Base-by-base conservation (phyloP, 306 rosid species). In the Acacia acuminata region DNA sequence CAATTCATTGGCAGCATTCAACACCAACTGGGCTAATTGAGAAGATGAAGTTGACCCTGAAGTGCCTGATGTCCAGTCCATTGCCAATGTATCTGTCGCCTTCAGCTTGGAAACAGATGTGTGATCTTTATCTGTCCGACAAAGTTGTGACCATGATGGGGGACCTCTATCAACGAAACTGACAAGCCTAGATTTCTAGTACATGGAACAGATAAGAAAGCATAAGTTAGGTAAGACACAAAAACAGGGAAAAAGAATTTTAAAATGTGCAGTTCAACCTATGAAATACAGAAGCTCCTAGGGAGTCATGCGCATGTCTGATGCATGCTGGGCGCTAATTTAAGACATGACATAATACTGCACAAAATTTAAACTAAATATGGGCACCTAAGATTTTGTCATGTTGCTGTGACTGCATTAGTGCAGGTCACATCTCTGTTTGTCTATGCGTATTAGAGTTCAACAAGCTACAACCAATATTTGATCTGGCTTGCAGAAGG, bases 151-250 rank as follows among this genome's bases (percentile, higher is more conserved):
- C 98, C 99, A 94, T 78, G 97, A 92, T 25, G 79, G 86, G 42
- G 94, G 90, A 75, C 94, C 96, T 82, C 90, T 82, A 75, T 91
- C 89, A 64, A 94, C 86, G 17, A 87, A 94, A 88, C 94, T 92
- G 93, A 88, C 90, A 80, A 94, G 98, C 91, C 91, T 94, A 25
- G 99, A 96, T 88, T 90, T 96, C 91, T 92, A 82, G 87, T 84
- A 79, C 75, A 82, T 42, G 76, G 55, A 82, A 82, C 58, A 81
- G 14, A 43, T 63, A 45, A 45, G 24, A n/a, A 84, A 77, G 67
- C 5, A 66, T 60, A 48, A 66, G 47, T 82, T 71, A 78, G 85
- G 79, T 40, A 10, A 63, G 17, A 73, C 25, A 70, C 36, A 78
- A 77, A 84, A 56, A 30, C 65, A 74, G 48, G 22, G 60, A 68